phyloP scores from a whole-genome alignment of 352 stramenopile genomes.

The Phytopythium vexans region DNA sequence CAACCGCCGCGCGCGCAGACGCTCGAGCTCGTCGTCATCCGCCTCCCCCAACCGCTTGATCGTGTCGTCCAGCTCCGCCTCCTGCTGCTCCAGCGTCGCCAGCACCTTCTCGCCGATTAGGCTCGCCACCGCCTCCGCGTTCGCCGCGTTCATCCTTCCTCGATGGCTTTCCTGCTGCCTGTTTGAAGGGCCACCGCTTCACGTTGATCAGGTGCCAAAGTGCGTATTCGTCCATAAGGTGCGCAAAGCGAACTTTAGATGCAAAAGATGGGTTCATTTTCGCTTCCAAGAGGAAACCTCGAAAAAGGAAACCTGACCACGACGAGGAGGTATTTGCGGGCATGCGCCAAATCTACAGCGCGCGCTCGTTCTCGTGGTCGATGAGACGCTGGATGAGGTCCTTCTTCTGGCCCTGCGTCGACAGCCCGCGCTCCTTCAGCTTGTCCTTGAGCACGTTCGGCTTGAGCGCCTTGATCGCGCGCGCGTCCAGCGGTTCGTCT shows the following conservation, averaged over 20 bases:
- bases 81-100: slow-evolving; percentile 82
- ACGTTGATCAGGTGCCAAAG: slow-evolving; percentile 3
- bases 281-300: too few relatives aligned
- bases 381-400: slow-evolving; percentile 87
- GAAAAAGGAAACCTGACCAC: too few relatives aligned
- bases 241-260: too few relatives aligned
- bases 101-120: slow-evolving; percentile 86
- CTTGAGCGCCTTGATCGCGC: slow-evolving; percentile 86
- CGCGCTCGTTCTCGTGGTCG: slow-evolving; percentile 84
- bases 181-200: slow-evolving; percentile 5
- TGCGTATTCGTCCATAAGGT: neutral
- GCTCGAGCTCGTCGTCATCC: slow-evolving; percentile 88
- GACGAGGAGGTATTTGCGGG: too few relatives aligned
- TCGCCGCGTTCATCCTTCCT: slow-evolving; percentile 52
- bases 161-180: slow-evolving; percentile 1
- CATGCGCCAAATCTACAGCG: slow-evolving; percentile 46
- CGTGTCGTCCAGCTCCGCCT: slow-evolving; percentile 80
- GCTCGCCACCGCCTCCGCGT: slow-evolving; percentile 74
- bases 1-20: slow-evolving; percentile 75
- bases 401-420: slow-evolving; percentile 88
- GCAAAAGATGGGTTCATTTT: too few relatives aligned
- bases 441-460: slow-evolving; percentile 87
- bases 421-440: slow-evolving; percentile 80
- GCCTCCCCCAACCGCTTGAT: slow-evolving; percentile 83
- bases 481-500: slow-evolving; percentile 80